phyloP scores from a whole-genome alignment of 2,329 filamentous ascomycete species.

The Atkinsonella hypoxylon region DNA sequence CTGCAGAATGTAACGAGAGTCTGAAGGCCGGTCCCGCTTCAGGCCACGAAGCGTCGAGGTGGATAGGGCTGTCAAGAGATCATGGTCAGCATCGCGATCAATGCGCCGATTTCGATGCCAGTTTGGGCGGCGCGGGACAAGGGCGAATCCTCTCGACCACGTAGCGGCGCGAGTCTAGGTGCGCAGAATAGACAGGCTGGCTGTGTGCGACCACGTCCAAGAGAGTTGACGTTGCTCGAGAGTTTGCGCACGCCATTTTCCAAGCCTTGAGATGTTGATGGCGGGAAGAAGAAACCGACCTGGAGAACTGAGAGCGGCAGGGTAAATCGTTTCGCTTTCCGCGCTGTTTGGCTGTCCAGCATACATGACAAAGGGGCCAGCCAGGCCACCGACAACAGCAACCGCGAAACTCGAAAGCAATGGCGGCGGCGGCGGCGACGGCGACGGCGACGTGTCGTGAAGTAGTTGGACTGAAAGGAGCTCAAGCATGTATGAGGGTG shows the following conservation, averaged over 20 bases:
- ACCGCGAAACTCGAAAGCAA: conserved; percentile 16
- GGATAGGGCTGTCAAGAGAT: conserved; percentile 30
- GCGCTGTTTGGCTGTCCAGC: conserved; percentile 51
- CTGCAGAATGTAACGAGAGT: conserved; percentile 39
- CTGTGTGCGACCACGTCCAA: background rate
- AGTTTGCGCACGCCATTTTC: background rate
- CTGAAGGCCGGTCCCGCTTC: conserved; percentile 71
- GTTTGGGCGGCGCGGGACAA: background rate
- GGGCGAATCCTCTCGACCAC: background rate
- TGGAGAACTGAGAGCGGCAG: conserved; percentile 70
- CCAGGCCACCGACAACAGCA: conserved; percentile 13
- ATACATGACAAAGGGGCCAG: conserved; percentile 23
- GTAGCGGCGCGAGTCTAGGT: background rate
- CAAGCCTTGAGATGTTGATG: background rate
- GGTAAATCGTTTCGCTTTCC: conserved; percentile 84
- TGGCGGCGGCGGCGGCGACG: no score
- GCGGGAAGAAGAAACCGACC: conserved; percentile 36
- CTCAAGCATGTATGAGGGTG: conserved; percentile 28
- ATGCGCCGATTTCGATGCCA: background rate
- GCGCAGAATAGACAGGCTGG: background rate
- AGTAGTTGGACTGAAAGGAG: conserved; percentile 41
- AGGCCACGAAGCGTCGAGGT: conserved; percentile 51
- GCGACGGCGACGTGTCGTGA: conserved; percentile 47
- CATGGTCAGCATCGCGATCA: conserved; percentile 16
- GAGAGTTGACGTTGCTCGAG: background rate